Conservation (phyloP, 306 rosid genomes). For the Castanea sativa region DNA sequence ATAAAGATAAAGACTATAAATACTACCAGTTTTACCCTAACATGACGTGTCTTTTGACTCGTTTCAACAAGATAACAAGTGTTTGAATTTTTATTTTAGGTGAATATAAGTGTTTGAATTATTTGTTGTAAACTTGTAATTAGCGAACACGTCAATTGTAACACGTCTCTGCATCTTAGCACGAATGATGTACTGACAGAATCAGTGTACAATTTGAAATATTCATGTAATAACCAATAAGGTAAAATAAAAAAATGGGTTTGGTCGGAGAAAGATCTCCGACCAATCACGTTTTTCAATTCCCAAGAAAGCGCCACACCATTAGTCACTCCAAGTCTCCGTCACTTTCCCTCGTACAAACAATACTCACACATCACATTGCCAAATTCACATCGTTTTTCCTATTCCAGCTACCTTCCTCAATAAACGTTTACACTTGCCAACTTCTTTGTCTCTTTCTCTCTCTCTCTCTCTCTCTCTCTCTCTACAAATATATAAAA, state of each 20-base stretch:
- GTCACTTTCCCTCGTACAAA: neutral
- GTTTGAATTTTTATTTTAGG: no score
- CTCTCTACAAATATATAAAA: neutral
- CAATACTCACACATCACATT: no score
- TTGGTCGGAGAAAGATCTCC: neutral
- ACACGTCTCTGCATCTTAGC: no score
- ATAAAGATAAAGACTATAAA: no score
- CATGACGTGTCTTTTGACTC: no score
- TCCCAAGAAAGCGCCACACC: constrained; percentile 21
- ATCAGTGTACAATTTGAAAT: no score
- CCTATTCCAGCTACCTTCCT: neutral
- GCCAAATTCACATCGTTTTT: neutral
- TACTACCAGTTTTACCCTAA: no score
- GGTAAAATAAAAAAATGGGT: neutral
- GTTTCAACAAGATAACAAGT: no score
- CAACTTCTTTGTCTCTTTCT: neutral
- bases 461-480: neutral
- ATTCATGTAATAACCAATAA: neutral
- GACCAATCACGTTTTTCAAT: constrained; percentile 17
- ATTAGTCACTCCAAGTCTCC: neutral
- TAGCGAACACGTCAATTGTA: no score
- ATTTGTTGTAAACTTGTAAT: no score
- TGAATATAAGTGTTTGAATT: no score
- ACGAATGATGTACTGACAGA: no score
- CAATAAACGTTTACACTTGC: neutral